Conservation (phyloP, 352 stramenopile species). For the Peronospora destructor region DNA sequence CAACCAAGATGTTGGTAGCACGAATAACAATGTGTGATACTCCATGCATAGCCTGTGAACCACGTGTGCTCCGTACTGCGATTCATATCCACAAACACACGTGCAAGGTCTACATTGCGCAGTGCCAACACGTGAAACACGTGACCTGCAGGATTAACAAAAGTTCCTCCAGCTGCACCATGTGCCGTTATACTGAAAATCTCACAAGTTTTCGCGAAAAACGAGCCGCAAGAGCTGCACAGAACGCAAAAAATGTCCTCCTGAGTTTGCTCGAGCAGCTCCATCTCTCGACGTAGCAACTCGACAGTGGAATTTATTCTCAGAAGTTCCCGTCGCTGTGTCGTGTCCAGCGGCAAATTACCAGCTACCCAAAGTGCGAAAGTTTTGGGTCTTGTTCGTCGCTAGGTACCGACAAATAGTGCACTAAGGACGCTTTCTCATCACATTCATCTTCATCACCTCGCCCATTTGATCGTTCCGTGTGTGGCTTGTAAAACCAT, state of each 20-base stretch:
- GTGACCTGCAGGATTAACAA: conserved; percentile 71
- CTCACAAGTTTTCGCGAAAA: conserved; percentile 58
- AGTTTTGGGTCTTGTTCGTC: conserved; percentile 48
- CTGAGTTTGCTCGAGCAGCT: conserved; percentile 48
- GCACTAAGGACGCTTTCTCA: conserved; percentile 18
- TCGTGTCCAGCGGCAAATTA: conserved; percentile 60
- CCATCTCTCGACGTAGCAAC: conserved; percentile 49
- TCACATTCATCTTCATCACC: conserved; percentile 4
- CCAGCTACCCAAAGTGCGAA: conserved; percentile 78
- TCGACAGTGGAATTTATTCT: conserved; percentile 52
- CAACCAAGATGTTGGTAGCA: conserved; percentile 73
- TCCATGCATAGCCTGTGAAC: conserved; percentile 79
- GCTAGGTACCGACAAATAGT: conserved; percentile 33
- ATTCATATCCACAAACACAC: conserved; percentile 39
- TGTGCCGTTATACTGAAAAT: conserved; percentile 76
- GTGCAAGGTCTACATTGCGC: conserved; percentile 35
- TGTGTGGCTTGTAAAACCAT: conserved; percentile 46
- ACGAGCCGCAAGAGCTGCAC: conserved; percentile 54
- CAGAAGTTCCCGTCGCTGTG: conserved; percentile 51
- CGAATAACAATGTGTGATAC: conserved; percentile 59
- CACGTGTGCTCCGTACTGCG: conserved; percentile 63
- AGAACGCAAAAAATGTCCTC: conserved; percentile 61
- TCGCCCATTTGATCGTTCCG: conserved; percentile 9
- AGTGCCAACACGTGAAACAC: conserved; percentile 81
- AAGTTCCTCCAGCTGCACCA: conserved; percentile 50